Conservation (phyloP, 2,329 filamentous ascomycete species). For the Aspergillus sergii region DNA sequence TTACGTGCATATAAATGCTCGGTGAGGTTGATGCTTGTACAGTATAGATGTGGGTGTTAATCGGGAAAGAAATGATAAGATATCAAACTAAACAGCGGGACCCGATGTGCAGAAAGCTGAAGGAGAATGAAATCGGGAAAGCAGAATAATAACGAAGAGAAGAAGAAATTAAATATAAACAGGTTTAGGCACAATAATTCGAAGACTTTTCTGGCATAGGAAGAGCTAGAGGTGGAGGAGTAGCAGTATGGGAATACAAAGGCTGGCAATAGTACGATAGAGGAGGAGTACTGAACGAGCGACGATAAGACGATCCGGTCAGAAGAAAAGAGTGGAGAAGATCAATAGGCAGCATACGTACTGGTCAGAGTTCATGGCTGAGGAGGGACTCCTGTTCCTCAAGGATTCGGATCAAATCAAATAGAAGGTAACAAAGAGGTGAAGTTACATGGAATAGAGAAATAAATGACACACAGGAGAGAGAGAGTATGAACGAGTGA, state of each 20-base stretch:
- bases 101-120: too few relatives aligned
- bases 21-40: slow-evolving; percentile 8
- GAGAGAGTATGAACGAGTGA: slow-evolving; percentile 9
- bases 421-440: background rate
- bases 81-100: background rate
- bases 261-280: slow-evolving; percentile 25
- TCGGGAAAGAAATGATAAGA: background rate
- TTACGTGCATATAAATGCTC: slow-evolving; percentile 6
- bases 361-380: slow-evolving; percentile 26
- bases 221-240: background rate
- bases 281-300: slow-evolving; percentile 21
- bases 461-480: background rate
- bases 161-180: slow-evolving; percentile 23
- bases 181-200: slow-evolving; percentile 28
- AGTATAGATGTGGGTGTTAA: slow-evolving; percentile 6
- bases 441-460: slow-evolving; percentile 10
- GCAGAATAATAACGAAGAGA: background rate
- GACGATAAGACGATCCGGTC: slow-evolving; percentile 23
- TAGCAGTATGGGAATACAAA: slow-evolving; percentile 19
- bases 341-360: slow-evolving; percentile 26
- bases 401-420: background rate
- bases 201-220: slow-evolving; percentile 23
- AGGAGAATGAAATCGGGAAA: background rate
- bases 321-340: slow-evolving; percentile 18
- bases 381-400: slow-evolving; percentile 1